A percentile compares a stretch with the other conserved stretches of the same genome.
phyloP scores from a whole-genome alignment of 2,329 filamentous ascomycete species.

The Sclerotinia subarctica region DNA sequence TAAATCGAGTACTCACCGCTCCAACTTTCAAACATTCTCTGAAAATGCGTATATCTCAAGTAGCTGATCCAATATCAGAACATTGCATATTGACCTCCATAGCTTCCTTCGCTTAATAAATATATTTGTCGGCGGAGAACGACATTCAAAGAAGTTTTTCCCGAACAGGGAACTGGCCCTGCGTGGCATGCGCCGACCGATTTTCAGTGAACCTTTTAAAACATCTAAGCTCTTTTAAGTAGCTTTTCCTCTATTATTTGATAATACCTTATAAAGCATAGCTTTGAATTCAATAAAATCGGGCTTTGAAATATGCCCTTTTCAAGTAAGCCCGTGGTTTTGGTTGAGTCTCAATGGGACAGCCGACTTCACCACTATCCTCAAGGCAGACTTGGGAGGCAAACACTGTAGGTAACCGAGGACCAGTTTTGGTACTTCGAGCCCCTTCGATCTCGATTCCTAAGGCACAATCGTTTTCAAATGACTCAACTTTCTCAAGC shows the following conservation, averaged over 20 bases:
- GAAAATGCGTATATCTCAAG: neutral
- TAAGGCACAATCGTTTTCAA: neutral
- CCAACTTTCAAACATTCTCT: neutral
- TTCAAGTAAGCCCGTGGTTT: neutral
- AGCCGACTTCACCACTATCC: neutral
- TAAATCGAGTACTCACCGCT: neutral
- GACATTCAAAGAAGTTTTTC: neutral
- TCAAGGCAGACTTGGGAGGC: conserved; percentile 4
- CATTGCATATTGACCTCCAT: neutral
- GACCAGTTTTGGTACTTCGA: neutral
- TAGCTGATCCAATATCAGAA: neutral
- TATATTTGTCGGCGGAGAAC: neutral
- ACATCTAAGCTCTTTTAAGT: neutral
- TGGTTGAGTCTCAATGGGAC: neutral
- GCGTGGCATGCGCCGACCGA: neutral
- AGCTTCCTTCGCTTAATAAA: neutral
- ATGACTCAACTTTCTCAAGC: neutral
- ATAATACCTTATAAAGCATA: neutral
- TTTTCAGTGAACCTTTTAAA: neutral
- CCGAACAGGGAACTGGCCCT: neutral
- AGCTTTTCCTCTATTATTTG: neutral
- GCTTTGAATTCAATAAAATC: neutral
- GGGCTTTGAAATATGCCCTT: neutral
- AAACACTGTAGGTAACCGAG: neutral
- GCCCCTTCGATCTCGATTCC: neutral